These are phyloP conservation scores for Metrosideros polymorpha DNA, from an alignment of 441 rosid species.

Conservation along the genomic window DNA sequence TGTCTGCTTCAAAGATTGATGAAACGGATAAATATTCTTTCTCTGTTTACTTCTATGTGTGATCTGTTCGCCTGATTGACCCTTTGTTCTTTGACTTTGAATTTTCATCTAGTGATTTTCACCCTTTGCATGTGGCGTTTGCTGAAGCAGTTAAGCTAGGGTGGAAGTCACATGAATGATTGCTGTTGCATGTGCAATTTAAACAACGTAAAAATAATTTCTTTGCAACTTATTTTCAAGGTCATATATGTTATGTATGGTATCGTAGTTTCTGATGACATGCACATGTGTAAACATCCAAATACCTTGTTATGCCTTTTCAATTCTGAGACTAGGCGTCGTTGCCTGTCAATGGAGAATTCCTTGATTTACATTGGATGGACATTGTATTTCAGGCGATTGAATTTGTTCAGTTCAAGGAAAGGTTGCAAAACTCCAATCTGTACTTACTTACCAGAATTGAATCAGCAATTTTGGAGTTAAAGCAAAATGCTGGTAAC, in stretches of 20 bases:
- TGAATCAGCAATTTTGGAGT: constrained; percentile 66
- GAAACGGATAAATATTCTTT: background rate
- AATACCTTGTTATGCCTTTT: background rate
- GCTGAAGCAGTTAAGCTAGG: background rate
- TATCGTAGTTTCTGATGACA: background rate
- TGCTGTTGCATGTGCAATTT: background rate
- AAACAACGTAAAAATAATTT: background rate
- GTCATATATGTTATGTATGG: background rate
- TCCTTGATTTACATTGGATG: background rate
- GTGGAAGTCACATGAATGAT: background rate
- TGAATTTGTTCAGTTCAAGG: constrained; percentile 96
- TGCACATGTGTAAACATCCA: background rate
- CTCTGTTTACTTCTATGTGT: background rate
- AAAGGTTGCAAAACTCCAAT: constrained; percentile 70
- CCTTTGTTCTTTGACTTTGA: background rate
- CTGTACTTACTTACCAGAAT: constrained; percentile 74
- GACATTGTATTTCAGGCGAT: constrained; percentile 53
- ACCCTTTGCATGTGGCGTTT: background rate
- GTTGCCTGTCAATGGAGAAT: background rate
- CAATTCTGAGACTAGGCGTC: background rate
- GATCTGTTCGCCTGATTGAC: background rate
- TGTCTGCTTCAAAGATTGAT: background rate
- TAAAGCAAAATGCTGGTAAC: constrained; percentile 71
- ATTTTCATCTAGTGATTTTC: background rate
- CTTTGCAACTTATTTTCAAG: background rate